Conservation (phyloP, 2,329 filamentous ascomycete species). For the Phialophora macrospora region DNA sequence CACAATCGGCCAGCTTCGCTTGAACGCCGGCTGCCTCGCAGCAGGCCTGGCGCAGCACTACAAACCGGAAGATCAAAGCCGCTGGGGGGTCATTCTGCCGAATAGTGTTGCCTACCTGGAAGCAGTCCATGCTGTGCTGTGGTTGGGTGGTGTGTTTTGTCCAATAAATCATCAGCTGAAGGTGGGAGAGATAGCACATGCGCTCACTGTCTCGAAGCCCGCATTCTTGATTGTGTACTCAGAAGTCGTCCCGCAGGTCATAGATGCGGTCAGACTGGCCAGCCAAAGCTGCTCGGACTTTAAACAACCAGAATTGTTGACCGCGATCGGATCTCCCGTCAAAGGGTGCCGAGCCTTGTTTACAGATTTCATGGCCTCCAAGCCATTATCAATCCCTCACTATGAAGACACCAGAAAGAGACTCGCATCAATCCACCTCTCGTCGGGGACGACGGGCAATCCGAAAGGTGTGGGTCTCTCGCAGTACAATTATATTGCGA, state of each 20-base stretch:
- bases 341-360: slow-evolving; percentile 16
- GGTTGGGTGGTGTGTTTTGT: slow-evolving; percentile 20
- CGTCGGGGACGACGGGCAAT: slow-evolving; percentile 83
- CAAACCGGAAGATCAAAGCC: slow-evolving; percentile 43
- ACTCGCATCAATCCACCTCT: slow-evolving; percentile 54
- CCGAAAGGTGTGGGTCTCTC: slow-evolving; percentile 90
- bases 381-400: slow-evolving; percentile 47
- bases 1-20: slow-evolving; percentile 51
- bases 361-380: slow-evolving; percentile 44
- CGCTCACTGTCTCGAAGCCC: slow-evolving; percentile 50
- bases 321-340: slow-evolving; percentile 40
- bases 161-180: slow-evolving; percentile 26
- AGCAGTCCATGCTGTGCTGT: slow-evolving; percentile 34
- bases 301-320: slow-evolving; percentile 45
- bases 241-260: slow-evolving; percentile 40
- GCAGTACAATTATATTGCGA: slow-evolving; percentile 80
- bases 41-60: slow-evolving; percentile 47
- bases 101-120: slow-evolving; percentile 55
- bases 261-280: slow-evolving; percentile 46
- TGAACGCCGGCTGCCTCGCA: slow-evolving; percentile 50
- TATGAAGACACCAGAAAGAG: slow-evolving; percentile 45
- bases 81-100: slow-evolving; percentile 53
- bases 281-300: slow-evolving; percentile 43
- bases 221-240: slow-evolving; percentile 51
- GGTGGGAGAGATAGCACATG: slow-evolving; percentile 21